Base-by-base conservation (phyloP, 805 yeast genomes). In the Saccharomycopsis fibuligera region DNA sequence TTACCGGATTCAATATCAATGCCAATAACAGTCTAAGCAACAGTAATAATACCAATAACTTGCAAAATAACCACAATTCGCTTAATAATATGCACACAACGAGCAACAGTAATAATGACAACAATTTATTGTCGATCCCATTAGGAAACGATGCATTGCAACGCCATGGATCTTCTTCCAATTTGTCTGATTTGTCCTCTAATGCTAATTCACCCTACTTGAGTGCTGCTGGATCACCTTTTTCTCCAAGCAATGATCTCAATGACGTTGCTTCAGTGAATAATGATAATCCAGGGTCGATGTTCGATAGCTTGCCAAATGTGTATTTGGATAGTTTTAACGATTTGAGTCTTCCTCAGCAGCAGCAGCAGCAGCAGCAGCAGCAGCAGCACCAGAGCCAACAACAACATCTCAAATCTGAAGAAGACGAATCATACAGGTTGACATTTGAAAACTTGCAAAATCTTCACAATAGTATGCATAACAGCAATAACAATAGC, bases 361-460 rank as follows among this genome's bases (percentile, higher is more conserved):
- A 42, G 36, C 10, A 29, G 5, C 5, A 36, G 42, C 35, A 35
- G 17, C 45, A 27, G 10, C 41, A 31, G 19, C 8, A 31, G 19
- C 19, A 29, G 5, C 5, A 36, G 42, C n/a, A n/a, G n/a, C n/a
- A n/a, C n/a, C n/a, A n/a, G n/a, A n/a, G n/a, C n/a, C 35, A 35
- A 21, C 45, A 27, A n/a, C 41, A 31, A 31, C 8, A 31, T 16
- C 19, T 10, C 4, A 16, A 19, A 16, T 8, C 9, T n/a, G 17
- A n/a, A 8, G 14, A 9, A 10, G 21, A n/a, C 14, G 24, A 22
- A 5, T 9, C 17, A 5, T 19, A 41, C 31, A 16, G 14, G 41
- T 33, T 48, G 5, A 48, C 52, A 9, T 35, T 38, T 6, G 47
- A 48, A 24, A 51, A 48, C 42, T 35, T 51, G 22, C 49, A 51